Evolutionary conservation across 1,284 basidiomycete species (phyloP), one percentile per base, ranked within the genome.

Genomic region (Meira miltonrushii): DNA sequence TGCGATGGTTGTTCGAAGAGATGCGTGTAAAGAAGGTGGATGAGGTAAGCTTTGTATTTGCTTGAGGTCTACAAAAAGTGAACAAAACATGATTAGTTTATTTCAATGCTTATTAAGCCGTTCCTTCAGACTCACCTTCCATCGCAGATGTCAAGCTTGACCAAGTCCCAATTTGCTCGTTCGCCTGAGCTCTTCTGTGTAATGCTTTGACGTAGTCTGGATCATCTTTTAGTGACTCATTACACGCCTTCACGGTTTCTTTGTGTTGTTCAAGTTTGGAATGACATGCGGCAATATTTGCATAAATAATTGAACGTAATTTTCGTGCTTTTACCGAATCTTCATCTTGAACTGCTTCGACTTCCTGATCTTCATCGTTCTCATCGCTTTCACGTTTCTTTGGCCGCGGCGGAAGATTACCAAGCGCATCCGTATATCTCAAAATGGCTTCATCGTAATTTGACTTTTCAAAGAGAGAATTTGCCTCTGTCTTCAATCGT

Each of bases 131-230:
- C 78, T 57, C 40, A 91, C 92, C 93, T 82, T 92, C 87, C 80
- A 92, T 85, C 3, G 90, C 89, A 8, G 87, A 82, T 10, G 85
- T 82, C 9, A 96, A 81, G 3, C 89, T 87, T 5, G 88, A 84
- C 91, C 92, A 96, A 5, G 87, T 85, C 54, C 83, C 83, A 21
- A 96, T 81, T 37, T 83, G 81, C 64, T 92, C 90, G 74, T 92
- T 95, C 1, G 89, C 88, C 21, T 84, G 76, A 1, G 92, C 92
- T 15, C 94, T 86, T 65, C 94, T 83, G 72, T 92, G 89, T 1
- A 96, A 81, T 0, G 88, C 92, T 79, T 96, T 97, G 65, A 88
- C 77, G 74, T 97, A 95, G 12, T 80, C 77, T 3, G 90, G 88
- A 68, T 94, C 88, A 71, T 96, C 89, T 19, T 82, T 79, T 12